These are phyloP conservation scores for Letharia lupina DNA, from an alignment of 495 filamentous ascomycete species.

Conservation along the genomic window DNA sequence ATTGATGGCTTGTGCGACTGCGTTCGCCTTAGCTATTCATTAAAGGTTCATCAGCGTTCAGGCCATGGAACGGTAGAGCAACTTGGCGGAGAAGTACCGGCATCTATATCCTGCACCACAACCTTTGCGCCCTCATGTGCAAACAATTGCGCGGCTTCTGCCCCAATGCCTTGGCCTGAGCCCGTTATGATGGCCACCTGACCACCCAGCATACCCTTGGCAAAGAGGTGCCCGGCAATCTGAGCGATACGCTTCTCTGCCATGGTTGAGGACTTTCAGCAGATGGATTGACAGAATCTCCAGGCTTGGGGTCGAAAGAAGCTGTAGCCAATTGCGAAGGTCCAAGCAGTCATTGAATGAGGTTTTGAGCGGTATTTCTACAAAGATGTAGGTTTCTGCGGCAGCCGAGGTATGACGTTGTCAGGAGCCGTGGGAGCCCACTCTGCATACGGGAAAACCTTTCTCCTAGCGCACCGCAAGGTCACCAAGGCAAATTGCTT, in stretches of 20 bases:
- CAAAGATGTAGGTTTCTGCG: neutral
- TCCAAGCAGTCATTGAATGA: neutral
- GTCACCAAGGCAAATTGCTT: neutral
- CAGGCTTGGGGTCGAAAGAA: neutral
- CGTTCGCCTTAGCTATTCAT: constrained; percentile 50
- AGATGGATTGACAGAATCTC: neutral
- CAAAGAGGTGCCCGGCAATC: constrained; percentile 67
- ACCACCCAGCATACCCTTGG: constrained; percentile 62
- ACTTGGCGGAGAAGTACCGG: constrained; percentile 36
- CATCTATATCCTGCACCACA: constrained; percentile 73
- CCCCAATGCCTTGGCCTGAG: constrained; percentile 81
- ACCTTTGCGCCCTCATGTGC: constrained; percentile 82
- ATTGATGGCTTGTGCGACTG: constrained; percentile 58
- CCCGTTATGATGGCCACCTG: constrained; percentile 84
- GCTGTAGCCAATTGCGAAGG: neutral
- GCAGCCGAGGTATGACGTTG: constrained; percentile 19
- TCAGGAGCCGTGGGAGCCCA: neutral
- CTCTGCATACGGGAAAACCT: neutral
- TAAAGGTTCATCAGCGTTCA: constrained; percentile 5
- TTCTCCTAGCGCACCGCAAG: neutral
- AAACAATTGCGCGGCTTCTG: constrained; percentile 71
- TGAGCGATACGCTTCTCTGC: constrained; percentile 52
- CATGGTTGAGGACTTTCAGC: constrained; percentile 28
- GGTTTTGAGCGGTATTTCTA: neutral
- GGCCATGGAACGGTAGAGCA: neutral